Percentiles rank a stretch among this genome's conserved stretches.
Evolutionary conservation across 2,329 filamentous ascomycete genomes (phyloP).

Genomic region (Malbranchea zuffiana): DNA sequence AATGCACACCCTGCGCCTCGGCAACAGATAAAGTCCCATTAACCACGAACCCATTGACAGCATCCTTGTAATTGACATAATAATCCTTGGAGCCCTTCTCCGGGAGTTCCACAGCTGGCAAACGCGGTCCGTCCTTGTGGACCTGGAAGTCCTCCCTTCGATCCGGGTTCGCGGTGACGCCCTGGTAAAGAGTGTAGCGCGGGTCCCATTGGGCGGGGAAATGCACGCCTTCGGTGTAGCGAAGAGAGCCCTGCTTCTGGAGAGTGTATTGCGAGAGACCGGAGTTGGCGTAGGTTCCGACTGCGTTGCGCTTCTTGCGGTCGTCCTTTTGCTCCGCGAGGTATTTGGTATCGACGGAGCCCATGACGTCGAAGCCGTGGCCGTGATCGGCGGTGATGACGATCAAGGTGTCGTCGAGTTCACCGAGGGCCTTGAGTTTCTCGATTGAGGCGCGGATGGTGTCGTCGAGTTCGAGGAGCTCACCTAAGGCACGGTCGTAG

Average conservation of each 20-base stretch:
- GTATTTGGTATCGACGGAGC: conserved; percentile 70
- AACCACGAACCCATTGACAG: conserved; percentile 54
- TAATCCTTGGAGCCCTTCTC: conserved; percentile 43
- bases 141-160: conserved; percentile 66
- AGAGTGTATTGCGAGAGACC: conserved; percentile 66
- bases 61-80: conserved; percentile 59
- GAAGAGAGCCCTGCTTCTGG: conserved; percentile 45
- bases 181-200: conserved; percentile 66
- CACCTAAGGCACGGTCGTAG: conserved; percentile 74
- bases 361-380: conserved; percentile 80
- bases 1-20: conserved; percentile 61
- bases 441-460: conserved; percentile 64
- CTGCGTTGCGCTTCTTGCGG: conserved; percentile 62
- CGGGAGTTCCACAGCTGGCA: conserved; percentile 47
- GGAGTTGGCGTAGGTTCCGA: conserved; percentile 62
- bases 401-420: conserved; percentile 65
- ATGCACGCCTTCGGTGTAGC: conserved; percentile 60
- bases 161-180: conserved; percentile 62
- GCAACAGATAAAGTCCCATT: conserved; percentile 61
- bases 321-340: conserved; percentile 53
- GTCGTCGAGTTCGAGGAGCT: conserved; percentile 77
- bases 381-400: conserved; percentile 80
- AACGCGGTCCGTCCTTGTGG: conserved; percentile 53
- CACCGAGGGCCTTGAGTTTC: conserved; percentile 54
- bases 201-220: conserved; percentile 82